Conservation (phyloP, 108 stramenopile genomes). For the Stephanodiscus triporus region DNA sequence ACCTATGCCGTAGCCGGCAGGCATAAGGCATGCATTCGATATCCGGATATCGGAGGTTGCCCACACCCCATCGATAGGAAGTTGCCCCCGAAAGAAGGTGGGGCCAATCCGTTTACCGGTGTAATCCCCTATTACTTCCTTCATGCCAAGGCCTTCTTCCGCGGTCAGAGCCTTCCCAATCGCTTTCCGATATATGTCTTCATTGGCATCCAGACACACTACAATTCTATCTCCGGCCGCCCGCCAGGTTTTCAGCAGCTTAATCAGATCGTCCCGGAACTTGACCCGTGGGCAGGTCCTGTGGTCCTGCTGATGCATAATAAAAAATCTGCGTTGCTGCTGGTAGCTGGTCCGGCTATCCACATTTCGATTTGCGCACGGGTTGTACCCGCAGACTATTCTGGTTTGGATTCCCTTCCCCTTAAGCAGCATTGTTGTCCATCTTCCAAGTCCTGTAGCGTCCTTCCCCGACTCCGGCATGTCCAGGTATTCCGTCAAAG, state of each 20-base stretch:
- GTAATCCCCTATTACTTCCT: background rate
- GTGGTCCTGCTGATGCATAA: background rate
- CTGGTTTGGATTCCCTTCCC: background rate
- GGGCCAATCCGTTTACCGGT: constrained; percentile 4
- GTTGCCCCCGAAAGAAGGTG: constrained; percentile 6
- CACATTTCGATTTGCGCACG: background rate
- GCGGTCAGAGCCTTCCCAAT: background rate
- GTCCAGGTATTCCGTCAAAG: background rate
- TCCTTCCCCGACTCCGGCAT: background rate
- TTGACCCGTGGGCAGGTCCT: background rate
- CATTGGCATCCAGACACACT: constrained; percentile 6
- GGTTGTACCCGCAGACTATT: constrained; percentile 4
- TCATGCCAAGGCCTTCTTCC: background rate
- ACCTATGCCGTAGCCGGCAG: background rate
- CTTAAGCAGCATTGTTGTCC: background rate
- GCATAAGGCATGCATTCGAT: background rate
- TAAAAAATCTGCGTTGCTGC: background rate
- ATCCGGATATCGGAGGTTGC: background rate
- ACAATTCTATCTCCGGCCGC: constrained; percentile 3
- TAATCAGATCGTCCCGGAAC: constrained; percentile 6
- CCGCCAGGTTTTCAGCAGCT: background rate
- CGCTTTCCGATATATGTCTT: constrained; percentile 1
- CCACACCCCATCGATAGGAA: constrained; percentile 14
- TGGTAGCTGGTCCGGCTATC: background rate
- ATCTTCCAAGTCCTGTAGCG: background rate